Conservation (phyloP, 352 stramenopile species). For the Phytophthora fragariae region DNA sequence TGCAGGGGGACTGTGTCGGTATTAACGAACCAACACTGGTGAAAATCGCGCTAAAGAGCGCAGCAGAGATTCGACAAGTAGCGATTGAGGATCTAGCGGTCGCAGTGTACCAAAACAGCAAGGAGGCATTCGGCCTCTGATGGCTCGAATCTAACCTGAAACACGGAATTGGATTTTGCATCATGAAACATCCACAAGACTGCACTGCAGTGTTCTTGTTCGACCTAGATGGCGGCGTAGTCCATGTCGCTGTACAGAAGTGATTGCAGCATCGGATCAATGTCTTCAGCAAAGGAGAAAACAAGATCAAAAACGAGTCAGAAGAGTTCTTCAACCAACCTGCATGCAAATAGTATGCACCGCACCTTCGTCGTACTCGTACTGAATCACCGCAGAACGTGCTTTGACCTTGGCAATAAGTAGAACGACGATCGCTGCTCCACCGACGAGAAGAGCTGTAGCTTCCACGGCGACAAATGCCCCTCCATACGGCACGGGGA, state of each 20-base stretch:
- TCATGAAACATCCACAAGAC: conserved; percentile 5
- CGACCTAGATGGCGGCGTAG: conserved; percentile 72
- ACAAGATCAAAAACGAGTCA: neutral
- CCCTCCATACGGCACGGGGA: conserved; percentile 21
- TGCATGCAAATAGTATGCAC: neutral
- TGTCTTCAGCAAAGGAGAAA: conserved; percentile 9
- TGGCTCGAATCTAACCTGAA: conserved; percentile 13
- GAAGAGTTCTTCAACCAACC: neutral
- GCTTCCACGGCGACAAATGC: conserved; percentile 41
- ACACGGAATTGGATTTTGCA: conserved; percentile 8
- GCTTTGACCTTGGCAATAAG: conserved; percentile 35
- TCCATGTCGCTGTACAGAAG: conserved; percentile 78
- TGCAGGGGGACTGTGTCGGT: conserved; percentile 22
- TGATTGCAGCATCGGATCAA: conserved; percentile 61
- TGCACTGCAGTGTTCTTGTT: neutral
- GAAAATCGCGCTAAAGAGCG: conserved; percentile 52
- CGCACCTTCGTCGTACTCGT: conserved; percentile 32
- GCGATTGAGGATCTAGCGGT: conserved; percentile 43
- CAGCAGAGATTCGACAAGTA: conserved; percentile 50
- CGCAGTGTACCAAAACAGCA: conserved; percentile 49
- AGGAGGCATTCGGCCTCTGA: conserved; percentile 46
- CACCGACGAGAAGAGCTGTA: conserved; percentile 39
- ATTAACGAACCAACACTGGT: conserved; percentile 69
- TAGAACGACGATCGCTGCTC: conserved; percentile 37
- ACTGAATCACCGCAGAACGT: conserved; percentile 11